Percentiles rank a stretch among this genome's conserved stretches.
Conservation (phyloP, 208 protist species). For the Angomonas deanei region DNA sequence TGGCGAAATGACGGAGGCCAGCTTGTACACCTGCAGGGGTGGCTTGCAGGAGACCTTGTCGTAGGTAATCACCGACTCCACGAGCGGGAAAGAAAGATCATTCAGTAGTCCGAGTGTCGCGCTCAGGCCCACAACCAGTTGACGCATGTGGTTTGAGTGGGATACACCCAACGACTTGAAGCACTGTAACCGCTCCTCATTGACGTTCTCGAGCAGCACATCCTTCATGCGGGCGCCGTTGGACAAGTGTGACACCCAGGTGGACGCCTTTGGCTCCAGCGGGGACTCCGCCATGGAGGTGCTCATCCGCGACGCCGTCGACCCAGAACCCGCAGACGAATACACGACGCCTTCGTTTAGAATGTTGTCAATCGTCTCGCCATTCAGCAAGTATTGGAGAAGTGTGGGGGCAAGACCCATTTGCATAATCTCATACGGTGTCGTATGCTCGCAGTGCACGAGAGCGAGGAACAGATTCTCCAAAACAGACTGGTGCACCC, state of each 20-base stretch:
- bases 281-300: background rate
- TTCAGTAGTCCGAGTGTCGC: conserved; percentile 40
- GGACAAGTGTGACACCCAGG: conserved; percentile 33
- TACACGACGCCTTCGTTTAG: conserved; percentile 22
- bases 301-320: conserved; percentile 5
- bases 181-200: conserved; percentile 35
- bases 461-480: conserved; percentile 28
- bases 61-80: conserved; percentile 64
- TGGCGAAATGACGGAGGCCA: conserved; percentile 40
- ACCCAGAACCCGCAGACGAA: conserved; percentile 23
- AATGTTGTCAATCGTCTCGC: conserved; percentile 21
- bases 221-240: conserved; percentile 34
- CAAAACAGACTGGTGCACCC: conserved; percentile 22
- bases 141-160: conserved; percentile 32
- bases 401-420: conserved; percentile 27
- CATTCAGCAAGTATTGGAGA: conserved; percentile 38
- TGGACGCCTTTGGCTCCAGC: conserved; percentile 19
- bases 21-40: conserved; percentile 44
- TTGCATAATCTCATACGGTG: conserved; percentile 43
- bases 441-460: conserved; percentile 21
- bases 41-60: conserved; percentile 45
- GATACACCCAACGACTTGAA: conserved; percentile 28
- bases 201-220: conserved; percentile 33
- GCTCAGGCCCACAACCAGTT: conserved; percentile 41
- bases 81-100: conserved; percentile 35